These are phyloP conservation scores for Acer saccharum DNA, from an alignment of 345 rosid species.

Conservation along the genomic window DNA sequence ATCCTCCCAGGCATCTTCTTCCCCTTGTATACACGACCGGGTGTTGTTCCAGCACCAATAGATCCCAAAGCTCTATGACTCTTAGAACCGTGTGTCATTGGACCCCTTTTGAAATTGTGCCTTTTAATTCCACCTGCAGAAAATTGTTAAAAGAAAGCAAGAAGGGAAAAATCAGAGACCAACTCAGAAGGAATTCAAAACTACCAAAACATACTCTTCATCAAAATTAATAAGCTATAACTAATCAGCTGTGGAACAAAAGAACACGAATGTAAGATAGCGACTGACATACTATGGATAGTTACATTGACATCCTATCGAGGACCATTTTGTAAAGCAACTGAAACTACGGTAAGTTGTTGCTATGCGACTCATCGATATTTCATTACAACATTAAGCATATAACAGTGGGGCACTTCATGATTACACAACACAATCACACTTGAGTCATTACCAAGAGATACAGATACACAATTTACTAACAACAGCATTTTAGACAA, in stretches of 20 bases:
- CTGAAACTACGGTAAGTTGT: neutral
- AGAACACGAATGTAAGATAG: neutral
- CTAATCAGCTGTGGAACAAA: neutral
- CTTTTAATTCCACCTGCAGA: slow-evolving; percentile 87
- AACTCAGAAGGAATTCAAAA: neutral
- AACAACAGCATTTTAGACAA: neutral
- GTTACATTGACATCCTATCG: neutral
- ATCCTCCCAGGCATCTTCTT: slow-evolving; percentile 98
- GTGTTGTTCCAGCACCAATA: slow-evolving; percentile 95
- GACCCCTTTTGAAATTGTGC: slow-evolving; percentile 76
- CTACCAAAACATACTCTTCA: neutral
- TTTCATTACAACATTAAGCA: neutral
- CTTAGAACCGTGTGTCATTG: slow-evolving; percentile 88
- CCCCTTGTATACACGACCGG: slow-evolving; percentile 87
- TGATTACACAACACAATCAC: neutral
- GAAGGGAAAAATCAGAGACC: neutral
- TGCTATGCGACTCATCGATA: neutral
- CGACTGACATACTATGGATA: neutral
- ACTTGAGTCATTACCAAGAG: neutral
- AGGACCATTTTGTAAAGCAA: neutral
- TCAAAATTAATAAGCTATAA: neutral
- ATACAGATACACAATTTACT: too few relatives aligned
- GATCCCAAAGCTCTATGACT: slow-evolving; percentile 91
- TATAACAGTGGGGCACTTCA: neutral
- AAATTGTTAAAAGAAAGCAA: neutral